Evolutionary conservation across 2,329 filamentous ascomycete species (phyloP).

Genomic region (Elsinoe necatrix): DNA sequence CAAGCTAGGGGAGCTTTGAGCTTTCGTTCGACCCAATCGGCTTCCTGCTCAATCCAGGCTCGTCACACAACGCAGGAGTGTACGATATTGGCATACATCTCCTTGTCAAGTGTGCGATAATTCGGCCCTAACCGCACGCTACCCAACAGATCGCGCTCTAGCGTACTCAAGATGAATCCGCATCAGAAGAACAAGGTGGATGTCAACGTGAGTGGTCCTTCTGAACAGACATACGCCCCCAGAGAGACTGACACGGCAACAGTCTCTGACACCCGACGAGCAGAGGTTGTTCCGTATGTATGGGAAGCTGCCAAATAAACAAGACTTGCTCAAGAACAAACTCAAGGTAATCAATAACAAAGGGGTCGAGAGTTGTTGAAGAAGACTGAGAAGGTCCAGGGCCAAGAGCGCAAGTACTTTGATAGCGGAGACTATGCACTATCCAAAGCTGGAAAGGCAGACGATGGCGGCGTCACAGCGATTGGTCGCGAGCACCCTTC

Average conservation of each 20-base stretch:
- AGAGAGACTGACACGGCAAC: slow-evolving; percentile 18
- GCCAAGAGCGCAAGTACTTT: slow-evolving; percentile 88
- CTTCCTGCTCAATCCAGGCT: too few species aligned
- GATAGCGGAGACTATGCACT: slow-evolving; percentile 92
- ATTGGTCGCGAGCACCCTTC: slow-evolving; percentile 89
- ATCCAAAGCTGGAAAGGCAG: slow-evolving; percentile 92
- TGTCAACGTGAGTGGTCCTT: slow-evolving; percentile 61
- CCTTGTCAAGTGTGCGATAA: neutral
- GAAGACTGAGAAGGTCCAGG: slow-evolving; percentile 4
- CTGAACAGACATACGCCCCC: neutral
- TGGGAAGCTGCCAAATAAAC: slow-evolving; percentile 93
- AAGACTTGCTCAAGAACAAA: slow-evolving; percentile 94
- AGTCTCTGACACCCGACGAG: slow-evolving; percentile 91
- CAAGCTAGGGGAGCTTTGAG: too few species aligned
- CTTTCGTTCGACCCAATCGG: too few species aligned
- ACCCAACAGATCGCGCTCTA: neutral
- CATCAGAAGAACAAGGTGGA: slow-evolving; percentile 99
- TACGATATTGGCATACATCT: too few species aligned
- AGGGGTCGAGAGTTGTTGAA: neutral
- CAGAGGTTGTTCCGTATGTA: slow-evolving; percentile 95
- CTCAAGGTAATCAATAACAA: slow-evolving; percentile 54
- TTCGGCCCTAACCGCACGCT: neutral
- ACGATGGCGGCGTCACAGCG: slow-evolving; percentile 83
- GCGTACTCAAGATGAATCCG: slow-evolving; percentile 64
- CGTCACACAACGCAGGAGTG: too few species aligned